Evolutionary conservation across 257 asterid genomes (phyloP), one percentile per base, ranked within the genome.

Genomic region (Ocimum tenuiflorum): DNA sequence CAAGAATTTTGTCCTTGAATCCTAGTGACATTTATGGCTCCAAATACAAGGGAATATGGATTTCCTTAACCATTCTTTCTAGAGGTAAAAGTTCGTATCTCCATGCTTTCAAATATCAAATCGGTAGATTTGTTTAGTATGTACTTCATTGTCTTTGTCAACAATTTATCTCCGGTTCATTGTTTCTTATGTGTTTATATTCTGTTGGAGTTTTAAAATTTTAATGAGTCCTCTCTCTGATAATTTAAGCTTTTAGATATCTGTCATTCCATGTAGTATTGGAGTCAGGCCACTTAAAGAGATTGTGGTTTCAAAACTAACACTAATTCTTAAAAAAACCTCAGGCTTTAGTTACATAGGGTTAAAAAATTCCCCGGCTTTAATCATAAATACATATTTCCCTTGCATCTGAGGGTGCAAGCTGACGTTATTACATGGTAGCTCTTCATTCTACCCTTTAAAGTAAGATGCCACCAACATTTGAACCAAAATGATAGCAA

Each of bases 41-140:
- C 88, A 94, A 82, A 80, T 94, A 94, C 86, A 94, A 94, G 82
- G 99, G 99, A 71, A 86, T 94, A 61, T 94, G 99, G 97, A 90
- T 94, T 75, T 82, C 85, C 33, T 80, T 94, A 64, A 88, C 90
- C 18, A 83, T 88, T 75, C 95, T 94, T 63, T 72, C 92, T 53
- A 80, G 96, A 79, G 97, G 99, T 94, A 88, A 65, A 54, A 29
- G 49, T 67, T 60, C 41, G 17, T 49, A 35, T 18, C 52, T 63
- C 36, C 11, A 22, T 64, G 53, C 61, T 70, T 63, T 20, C 15
- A 51, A 63, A 36, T 75, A 59, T 65, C 33, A n/a, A 36, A 43
- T 22, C 19, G 67, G 60, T 43, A n/a, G 38, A 23, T 19, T 22
- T 72, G 56, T 70, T 55, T 27, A 2, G 2, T 27, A 4, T 54